Evolutionary conservation across 345 rosid species (phyloP).

Genomic region (Hevea brasiliensis): DNA sequence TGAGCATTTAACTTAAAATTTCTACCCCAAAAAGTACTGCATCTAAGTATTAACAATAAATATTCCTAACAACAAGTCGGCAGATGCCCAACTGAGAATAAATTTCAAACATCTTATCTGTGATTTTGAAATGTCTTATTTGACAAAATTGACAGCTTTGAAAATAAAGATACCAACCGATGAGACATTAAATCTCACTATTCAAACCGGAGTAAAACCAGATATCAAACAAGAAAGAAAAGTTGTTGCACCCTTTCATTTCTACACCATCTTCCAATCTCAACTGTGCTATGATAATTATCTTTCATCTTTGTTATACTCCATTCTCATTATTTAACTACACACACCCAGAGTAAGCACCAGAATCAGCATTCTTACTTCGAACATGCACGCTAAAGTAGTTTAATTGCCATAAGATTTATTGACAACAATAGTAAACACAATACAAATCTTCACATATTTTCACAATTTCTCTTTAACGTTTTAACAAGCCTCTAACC

Average conservation of each 20-base stretch:
- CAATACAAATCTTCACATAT: background rate
- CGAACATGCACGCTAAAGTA: background rate
- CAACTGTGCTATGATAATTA: background rate
- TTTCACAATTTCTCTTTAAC: background rate
- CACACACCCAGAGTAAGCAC: background rate
- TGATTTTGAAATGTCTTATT: background rate
- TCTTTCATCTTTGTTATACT: too few relatives aligned
- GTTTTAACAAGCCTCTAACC: background rate
- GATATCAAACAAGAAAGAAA: conserved; percentile 8
- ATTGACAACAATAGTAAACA: background rate
- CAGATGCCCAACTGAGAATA: background rate
- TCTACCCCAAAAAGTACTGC: too few relatives aligned
- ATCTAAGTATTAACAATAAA: background rate
- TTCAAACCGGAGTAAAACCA: background rate
- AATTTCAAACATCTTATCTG: background rate
- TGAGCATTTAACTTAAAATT: background rate
- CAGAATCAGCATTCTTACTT: background rate
- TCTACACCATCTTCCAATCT: background rate
- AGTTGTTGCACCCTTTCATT: background rate
- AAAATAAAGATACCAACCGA: background rate
- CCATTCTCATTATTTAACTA: background rate
- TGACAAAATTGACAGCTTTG: background rate
- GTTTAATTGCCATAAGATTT: background rate
- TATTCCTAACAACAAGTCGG: background rate
- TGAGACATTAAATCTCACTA: background rate